phyloP scores from a whole-genome alignment of 768 basidiomycete genomes.

The Xerocomellus dryophilus region DNA sequence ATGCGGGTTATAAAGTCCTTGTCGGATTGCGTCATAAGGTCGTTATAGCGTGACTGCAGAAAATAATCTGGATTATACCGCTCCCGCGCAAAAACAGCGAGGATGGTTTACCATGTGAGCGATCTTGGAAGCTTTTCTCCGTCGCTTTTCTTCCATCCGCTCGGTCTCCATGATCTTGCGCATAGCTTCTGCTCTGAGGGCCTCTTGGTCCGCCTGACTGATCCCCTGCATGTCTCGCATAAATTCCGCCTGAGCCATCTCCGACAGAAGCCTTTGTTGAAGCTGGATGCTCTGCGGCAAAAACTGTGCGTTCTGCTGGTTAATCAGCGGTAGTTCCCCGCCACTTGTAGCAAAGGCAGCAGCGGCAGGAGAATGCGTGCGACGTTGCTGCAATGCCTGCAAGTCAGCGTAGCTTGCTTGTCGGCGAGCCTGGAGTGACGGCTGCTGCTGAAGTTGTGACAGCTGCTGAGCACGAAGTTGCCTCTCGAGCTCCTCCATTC shows the following conservation, averaged over 20 bases:
- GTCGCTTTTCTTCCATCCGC: slow-evolving; percentile 79
- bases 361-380: slow-evolving; percentile 47
- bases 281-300: slow-evolving; percentile 64
- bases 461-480: slow-evolving; percentile 55
- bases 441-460: slow-evolving; percentile 45
- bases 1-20: slow-evolving; percentile 99
- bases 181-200: slow-evolving; percentile 73
- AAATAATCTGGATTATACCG: neutral
- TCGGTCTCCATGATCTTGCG: slow-evolving; percentile 90
- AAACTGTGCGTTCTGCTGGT: slow-evolving; percentile 54
- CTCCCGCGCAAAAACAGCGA: neutral
- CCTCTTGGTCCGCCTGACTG: slow-evolving; percentile 62
- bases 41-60: slow-evolving; percentile 81
- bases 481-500: slow-evolving; percentile 63
- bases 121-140: slow-evolving; percentile 80
- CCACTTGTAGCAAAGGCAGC: slow-evolving; percentile 30
- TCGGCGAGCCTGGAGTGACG: slow-evolving; percentile 37
- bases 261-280: slow-evolving; percentile 73
- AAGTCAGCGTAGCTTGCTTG: slow-evolving; percentile 47
- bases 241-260: slow-evolving; percentile 70
- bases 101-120: slow-evolving; percentile 69
- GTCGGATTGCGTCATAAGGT: slow-evolving; percentile 96
- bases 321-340: slow-evolving; percentile 35
- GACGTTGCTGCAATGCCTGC: slow-evolving; percentile 48
- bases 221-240: slow-evolving; percentile 61